These are phyloP conservation scores for Fusarium pseudocircinatum DNA, from an alignment of 2,329 filamentous ascomycete genomes.

Conservation along the genomic window DNA sequence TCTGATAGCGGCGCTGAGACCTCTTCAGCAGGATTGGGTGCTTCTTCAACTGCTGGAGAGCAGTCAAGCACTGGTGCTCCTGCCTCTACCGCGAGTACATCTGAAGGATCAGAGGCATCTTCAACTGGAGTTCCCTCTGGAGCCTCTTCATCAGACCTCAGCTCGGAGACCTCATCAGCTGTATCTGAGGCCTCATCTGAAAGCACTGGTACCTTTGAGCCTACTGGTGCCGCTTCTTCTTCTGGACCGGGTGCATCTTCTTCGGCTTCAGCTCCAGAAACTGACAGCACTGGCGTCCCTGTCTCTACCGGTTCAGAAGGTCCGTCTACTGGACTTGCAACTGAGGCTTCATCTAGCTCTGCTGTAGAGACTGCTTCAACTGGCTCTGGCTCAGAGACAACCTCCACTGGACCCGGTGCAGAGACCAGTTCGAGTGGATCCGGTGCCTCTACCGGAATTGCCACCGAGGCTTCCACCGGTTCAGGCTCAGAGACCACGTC, in stretches of 20 bases:
- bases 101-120: too few relatives aligned
- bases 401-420: background rate
- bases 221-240: too few relatives aligned
- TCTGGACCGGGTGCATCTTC: background rate
- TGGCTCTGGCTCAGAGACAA: background rate
- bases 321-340: background rate
- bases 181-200: too few relatives aligned
- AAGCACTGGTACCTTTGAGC: too few relatives aligned
- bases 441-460: too few relatives aligned
- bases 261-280: background rate
- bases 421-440: background rate
- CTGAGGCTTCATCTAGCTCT: background rate
- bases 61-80: background rate
- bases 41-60: background rate
- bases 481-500: too few relatives aligned
- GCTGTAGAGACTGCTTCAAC: background rate
- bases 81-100: too few relatives aligned
- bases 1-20: background rate
- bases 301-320: background rate
- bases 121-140: too few relatives aligned
- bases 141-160: too few relatives aligned
- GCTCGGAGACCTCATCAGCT: too few relatives aligned
- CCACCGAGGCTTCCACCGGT: too few relatives aligned
- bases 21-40: background rate
- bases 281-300: background rate